phyloP scores from a whole-genome alignment of 1,284 basidiomycete species.

The Moesziomyces sp. region DNA sequence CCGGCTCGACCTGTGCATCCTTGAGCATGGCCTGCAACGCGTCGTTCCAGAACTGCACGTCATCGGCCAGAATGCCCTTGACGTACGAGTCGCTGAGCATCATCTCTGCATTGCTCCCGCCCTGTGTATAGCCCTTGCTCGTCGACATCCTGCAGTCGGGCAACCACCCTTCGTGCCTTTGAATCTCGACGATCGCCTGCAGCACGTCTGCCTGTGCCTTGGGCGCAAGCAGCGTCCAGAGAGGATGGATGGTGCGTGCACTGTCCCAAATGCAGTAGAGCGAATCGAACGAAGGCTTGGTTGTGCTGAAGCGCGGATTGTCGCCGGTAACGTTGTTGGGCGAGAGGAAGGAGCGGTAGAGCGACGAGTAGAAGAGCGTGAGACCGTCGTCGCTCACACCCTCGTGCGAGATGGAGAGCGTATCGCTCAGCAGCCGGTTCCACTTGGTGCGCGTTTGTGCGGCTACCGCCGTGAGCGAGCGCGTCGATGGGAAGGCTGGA shows the following conservation, averaged over 20 bases:
- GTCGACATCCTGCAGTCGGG: slow-evolving; percentile 65
- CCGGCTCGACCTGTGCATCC: slow-evolving; percentile 47
- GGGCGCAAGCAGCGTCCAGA: slow-evolving; percentile 30
- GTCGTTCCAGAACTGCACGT: slow-evolving; percentile 52
- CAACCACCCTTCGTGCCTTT: slow-evolving; percentile 72
- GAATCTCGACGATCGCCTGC: slow-evolving; percentile 68
- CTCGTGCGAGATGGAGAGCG: slow-evolving; percentile 12
- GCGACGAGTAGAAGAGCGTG: slow-evolving; percentile 73
- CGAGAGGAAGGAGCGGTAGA: slow-evolving; percentile 76
- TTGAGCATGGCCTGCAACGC: slow-evolving; percentile 53
- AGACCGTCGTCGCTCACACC: slow-evolving; percentile 42
- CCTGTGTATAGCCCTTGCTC: slow-evolving; percentile 63
- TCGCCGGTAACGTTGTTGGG: slow-evolving; percentile 79
- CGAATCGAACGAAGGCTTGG: slow-evolving; percentile 74
- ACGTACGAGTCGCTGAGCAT: slow-evolving; percentile 64
- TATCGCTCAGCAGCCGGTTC: slow-evolving; percentile 26
- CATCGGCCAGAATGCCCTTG: slow-evolving; percentile 50
- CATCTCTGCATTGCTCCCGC: slow-evolving; percentile 59
- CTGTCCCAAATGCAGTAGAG: slow-evolving; percentile 76
- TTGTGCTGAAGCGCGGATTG: slow-evolving; percentile 76
- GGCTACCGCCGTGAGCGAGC: slow-evolving; percentile 9
- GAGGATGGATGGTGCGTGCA: slow-evolving; percentile 30
- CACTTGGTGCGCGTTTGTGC: slow-evolving; percentile 12
- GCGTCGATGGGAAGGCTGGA: slow-evolving; percentile 7
- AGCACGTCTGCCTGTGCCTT: slow-evolving; percentile 31